phyloP scores from a whole-genome alignment of 805 yeast species.

The Saturnispora silvae region DNA sequence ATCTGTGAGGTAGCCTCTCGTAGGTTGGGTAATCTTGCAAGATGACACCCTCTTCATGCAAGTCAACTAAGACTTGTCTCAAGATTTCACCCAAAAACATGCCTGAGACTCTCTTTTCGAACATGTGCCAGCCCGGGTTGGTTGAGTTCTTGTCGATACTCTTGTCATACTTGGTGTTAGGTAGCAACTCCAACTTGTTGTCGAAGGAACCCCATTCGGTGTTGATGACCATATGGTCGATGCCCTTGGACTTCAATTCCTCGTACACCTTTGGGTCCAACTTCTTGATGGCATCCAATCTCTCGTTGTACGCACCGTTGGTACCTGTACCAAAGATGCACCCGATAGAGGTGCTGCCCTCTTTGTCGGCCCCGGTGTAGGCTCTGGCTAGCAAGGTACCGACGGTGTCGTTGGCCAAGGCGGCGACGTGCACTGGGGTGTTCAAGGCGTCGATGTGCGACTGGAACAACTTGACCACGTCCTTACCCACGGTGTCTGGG shows the following conservation, averaged over 20 bases:
- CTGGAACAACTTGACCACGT: slow-evolving; percentile 69
- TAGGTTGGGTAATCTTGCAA: slow-evolving; percentile 41
- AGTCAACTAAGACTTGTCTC: slow-evolving; percentile 62
- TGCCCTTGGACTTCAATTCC: slow-evolving; percentile 32
- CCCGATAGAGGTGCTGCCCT: slow-evolving; percentile 74
- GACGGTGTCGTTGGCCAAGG: slow-evolving; percentile 91
- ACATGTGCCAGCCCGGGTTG: slow-evolving; percentile 81
- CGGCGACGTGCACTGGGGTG: slow-evolving; percentile 64
- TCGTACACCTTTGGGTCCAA: slow-evolving; percentile 38
- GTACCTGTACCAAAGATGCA: slow-evolving; percentile 97
- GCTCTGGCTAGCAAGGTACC: slow-evolving; percentile 88
- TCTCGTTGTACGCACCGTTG: slow-evolving; percentile 88
- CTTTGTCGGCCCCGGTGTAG: slow-evolving; percentile 54
- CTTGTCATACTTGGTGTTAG: slow-evolving; percentile 68
- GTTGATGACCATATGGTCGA: slow-evolving; percentile 73
- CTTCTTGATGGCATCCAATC: slow-evolving; percentile 62
- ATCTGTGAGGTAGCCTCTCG: slow-evolving; percentile 45
- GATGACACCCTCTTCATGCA: slow-evolving; percentile 46
- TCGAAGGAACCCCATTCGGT: slow-evolving; percentile 99
- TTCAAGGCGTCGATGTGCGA: slow-evolving; percentile 47
- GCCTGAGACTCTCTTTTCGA: slow-evolving; percentile 86
- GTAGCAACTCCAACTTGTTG: slow-evolving; percentile 64
- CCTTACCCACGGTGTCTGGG: slow-evolving; percentile 74
- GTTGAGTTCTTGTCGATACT: slow-evolving; percentile 63
- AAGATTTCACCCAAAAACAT: slow-evolving; percentile 89